Base-by-base conservation (phyloP, 495 filamentous ascomycete species). In the Ramalina intermedia region DNA sequence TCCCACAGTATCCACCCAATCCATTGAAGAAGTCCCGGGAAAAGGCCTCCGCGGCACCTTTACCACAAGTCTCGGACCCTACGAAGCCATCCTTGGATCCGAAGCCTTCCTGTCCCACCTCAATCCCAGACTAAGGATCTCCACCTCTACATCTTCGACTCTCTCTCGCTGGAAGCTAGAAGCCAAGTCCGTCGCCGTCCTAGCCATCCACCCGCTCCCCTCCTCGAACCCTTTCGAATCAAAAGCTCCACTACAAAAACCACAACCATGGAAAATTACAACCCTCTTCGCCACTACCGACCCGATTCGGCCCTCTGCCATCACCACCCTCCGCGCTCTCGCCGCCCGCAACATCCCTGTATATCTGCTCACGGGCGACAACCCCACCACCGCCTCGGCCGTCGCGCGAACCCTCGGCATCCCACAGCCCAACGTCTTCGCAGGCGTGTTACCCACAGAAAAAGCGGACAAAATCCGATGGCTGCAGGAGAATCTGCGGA, bases 341-440 rank as follows among this genome's bases (percentile, higher is more conserved):
- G 73, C 79, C 47, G 62, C 74, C 20, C 74, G 71, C 23, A 74
- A 74, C 49, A 79, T 85, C 46, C 70, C 76, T 3, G 83, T 94
- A 23, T 95, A 80, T 77, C 94, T 96, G 86, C 81, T 94, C 40
- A 91, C 87, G 3, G 90, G 90, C 14, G 90, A 96, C 55, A 84
- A 84, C 53, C 71, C 72, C 1, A 75, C 66, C 20, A 87, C 90
- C 2, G 72, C 85, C n/a, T 70, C 73, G 27, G 84, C 84, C 14
- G 75, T 96, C n/a, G 90, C 84, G 1, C 63, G 69, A 3, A 75
- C 78, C 61, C 67, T 96, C 20, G 84, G 84, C 16, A 95, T 96
- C 54, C 74, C 81, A 0, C 55, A 66, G 0, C 64, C 71, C 41
- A 83, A 89, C 56, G 80, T 96, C 56, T 84, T 94, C 58, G 91